A percentile compares a stretch with the other conserved stretches of the same genome.
phyloP scores from a whole-genome alignment of 2,329 filamentous ascomycete genomes.

The Fusarium graminum region DNA sequence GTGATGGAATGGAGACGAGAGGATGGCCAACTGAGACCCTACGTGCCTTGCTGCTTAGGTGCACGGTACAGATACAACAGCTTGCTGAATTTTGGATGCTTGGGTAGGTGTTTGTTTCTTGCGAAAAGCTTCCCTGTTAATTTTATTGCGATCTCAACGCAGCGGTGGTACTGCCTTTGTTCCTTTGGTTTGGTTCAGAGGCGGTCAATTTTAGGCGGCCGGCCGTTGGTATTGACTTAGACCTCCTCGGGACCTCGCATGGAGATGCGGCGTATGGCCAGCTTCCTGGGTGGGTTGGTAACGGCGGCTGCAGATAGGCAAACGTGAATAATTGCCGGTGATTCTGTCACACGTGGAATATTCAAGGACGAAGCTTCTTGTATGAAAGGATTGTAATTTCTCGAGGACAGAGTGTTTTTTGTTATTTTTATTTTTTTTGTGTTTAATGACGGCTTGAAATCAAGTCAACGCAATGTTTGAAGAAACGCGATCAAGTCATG shows the following conservation, averaged over 20 bases:
- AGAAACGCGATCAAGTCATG: slow-evolving; percentile 39
- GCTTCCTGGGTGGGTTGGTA: slow-evolving; percentile 29
- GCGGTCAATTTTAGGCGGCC: slow-evolving; percentile 40
- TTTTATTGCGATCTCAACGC: neutral
- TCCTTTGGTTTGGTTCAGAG: slow-evolving; percentile 25
- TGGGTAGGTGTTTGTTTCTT: slow-evolving; percentile 15
- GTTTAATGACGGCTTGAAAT: slow-evolving; percentile 21
- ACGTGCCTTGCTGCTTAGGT: slow-evolving; percentile 22
- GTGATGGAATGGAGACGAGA: slow-evolving; percentile 40
- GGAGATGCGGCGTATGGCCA: slow-evolving; percentile 40
- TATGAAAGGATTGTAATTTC: slow-evolving; percentile 17
- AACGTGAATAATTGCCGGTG: slow-evolving; percentile 21
- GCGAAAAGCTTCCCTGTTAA: slow-evolving; percentile 3
- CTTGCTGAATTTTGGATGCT: slow-evolving; percentile 15
- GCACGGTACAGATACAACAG: slow-evolving; percentile 10
- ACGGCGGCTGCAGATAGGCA: slow-evolving; percentile 33
- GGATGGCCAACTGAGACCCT: slow-evolving; percentile 37
- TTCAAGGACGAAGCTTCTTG: slow-evolving; percentile 13
- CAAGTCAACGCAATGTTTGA: slow-evolving; percentile 14
- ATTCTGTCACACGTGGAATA: slow-evolving; percentile 27
- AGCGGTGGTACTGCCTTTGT: slow-evolving; percentile 14
- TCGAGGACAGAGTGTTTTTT: slow-evolving; percentile 9
- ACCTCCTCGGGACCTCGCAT: slow-evolving; percentile 44
- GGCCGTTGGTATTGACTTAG: slow-evolving; percentile 38
- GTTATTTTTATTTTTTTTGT: too few relatives aligned